phyloP scores from a whole-genome alignment of 2,329 filamentous ascomycete genomes.

The Xylaria digitata region DNA sequence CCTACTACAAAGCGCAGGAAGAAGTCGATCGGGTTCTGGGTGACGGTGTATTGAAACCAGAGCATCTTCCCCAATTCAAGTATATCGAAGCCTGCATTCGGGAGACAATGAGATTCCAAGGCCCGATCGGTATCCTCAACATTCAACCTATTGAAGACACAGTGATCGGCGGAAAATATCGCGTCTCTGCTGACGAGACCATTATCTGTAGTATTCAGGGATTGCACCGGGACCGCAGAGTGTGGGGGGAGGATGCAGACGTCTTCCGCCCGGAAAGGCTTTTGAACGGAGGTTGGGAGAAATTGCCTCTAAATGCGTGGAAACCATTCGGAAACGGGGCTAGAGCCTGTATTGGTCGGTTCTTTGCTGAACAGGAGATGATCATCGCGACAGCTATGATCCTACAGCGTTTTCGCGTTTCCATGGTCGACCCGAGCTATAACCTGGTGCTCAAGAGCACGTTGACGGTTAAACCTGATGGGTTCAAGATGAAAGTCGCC shows the following conservation, averaged over 20 bases:
- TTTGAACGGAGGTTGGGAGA: slow-evolving; percentile 62
- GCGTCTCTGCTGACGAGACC: slow-evolving; percentile 57
- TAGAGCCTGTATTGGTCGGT: slow-evolving; percentile 63
- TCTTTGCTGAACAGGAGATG: slow-evolving; percentile 66
- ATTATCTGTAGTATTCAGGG: slow-evolving; percentile 60
- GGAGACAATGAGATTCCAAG: slow-evolving; percentile 63
- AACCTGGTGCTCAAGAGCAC: slow-evolving; percentile 63
- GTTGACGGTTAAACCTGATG: slow-evolving; percentile 71
- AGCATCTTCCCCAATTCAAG: slow-evolving; percentile 62
- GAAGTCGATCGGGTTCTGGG: slow-evolving; percentile 66
- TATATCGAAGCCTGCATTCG: slow-evolving; percentile 66
- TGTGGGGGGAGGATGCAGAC: slow-evolving; percentile 66
- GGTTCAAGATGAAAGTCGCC: slow-evolving; percentile 70
- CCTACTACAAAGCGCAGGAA: slow-evolving; percentile 59
- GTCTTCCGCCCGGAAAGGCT: slow-evolving; percentile 71
- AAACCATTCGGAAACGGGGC: slow-evolving; percentile 67
- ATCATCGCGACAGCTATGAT: slow-evolving; percentile 64
- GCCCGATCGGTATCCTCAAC: slow-evolving; percentile 62
- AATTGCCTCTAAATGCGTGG: slow-evolving; percentile 55
- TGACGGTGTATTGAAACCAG: slow-evolving; percentile 55
- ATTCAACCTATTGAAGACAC: slow-evolving; percentile 55
- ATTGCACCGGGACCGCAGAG: slow-evolving; percentile 65
- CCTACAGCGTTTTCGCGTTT: slow-evolving; percentile 77
- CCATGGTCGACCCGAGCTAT: slow-evolving; percentile 70
- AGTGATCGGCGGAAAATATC: slow-evolving; percentile 65